Evolutionary conservation across 495 filamentous ascomycete species (phyloP).

Genomic region (Xylaria venustula): DNA sequence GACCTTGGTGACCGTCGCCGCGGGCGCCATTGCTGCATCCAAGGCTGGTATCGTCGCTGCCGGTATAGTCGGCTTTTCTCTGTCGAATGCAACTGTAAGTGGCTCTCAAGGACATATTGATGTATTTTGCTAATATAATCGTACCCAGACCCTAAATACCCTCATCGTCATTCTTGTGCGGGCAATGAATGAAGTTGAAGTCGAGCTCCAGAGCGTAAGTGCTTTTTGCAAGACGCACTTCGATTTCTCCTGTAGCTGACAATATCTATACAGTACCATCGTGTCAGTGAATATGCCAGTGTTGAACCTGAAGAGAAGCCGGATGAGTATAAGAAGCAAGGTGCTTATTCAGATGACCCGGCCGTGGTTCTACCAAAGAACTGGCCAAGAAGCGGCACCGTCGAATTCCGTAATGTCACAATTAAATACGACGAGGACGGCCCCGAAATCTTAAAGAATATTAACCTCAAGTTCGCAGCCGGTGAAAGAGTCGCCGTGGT

Average conservation of each 20-base stretch:
- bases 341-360: slow-evolving; percentile 25
- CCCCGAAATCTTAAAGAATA: slow-evolving; percentile 49
- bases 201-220: slow-evolving; percentile 48
- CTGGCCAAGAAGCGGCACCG: slow-evolving; percentile 47
- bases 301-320: slow-evolving; percentile 46
- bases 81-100: slow-evolving; percentile 46
- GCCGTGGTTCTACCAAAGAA: slow-evolving; percentile 32
- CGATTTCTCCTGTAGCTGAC: neutral
- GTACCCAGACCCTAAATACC: slow-evolving; percentile 36
- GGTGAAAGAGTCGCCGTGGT: slow-evolving; percentile 57
- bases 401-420: slow-evolving; percentile 50
- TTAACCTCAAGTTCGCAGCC: slow-evolving; percentile 49
- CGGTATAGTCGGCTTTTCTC: slow-evolving; percentile 49
- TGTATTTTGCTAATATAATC: neutral
- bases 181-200: slow-evolving; percentile 48
- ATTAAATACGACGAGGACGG: slow-evolving; percentile 48
- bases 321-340: slow-evolving; percentile 20
- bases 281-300: slow-evolving; percentile 47
- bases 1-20: slow-evolving; percentile 43
- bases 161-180: slow-evolving; percentile 46
- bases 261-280: slow-evolving; percentile 32
- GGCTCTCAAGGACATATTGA: neutral
- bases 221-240: neutral
- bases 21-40: slow-evolving; percentile 46
- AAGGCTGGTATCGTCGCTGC: slow-evolving; percentile 40